phyloP scores from a whole-genome alignment of 2,329 filamentous ascomycete genomes.

The Fusarium zealandicum region DNA sequence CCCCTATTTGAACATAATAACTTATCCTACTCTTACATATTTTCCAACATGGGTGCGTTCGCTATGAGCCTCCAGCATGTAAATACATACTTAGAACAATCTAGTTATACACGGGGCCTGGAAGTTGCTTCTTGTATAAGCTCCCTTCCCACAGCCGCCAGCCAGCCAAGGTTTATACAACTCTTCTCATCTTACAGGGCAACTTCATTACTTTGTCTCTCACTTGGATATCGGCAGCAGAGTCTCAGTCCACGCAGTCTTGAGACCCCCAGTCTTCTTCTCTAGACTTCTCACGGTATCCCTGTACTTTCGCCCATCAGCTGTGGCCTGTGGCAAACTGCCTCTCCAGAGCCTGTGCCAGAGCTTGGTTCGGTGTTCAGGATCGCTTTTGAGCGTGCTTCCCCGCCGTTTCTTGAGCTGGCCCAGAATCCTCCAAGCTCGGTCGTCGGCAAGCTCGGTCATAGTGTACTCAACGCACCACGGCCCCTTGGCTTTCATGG shows the following conservation, averaged over 20 bases:
- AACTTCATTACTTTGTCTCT: not conserved
- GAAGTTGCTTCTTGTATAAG: constrained; percentile 5
- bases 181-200: constrained; percentile 1
- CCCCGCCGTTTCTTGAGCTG: constrained; percentile 64
- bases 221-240: constrained; percentile 24
- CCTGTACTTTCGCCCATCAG: constrained; percentile 66
- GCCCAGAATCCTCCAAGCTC: constrained; percentile 61
- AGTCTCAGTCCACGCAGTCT: constrained; percentile 55
- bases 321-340: constrained; percentile 51
- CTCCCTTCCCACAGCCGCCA: not conserved
- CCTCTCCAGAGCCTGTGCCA: constrained; percentile 58
- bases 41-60: constrained; percentile 12
- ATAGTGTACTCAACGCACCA: constrained; percentile 86
- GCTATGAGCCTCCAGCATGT: not conserved
- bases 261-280: constrained; percentile 52
- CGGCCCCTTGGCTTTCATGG: not conserved
- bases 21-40: constrained; percentile 6
- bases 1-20: not conserved
- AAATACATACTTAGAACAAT: not conserved
- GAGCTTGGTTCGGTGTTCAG: constrained; percentile 50
- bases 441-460: constrained; percentile 60
- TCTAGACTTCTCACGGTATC: constrained; percentile 60
- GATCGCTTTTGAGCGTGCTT: constrained; percentile 52
- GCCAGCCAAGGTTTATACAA: not conserved
- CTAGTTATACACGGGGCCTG: constrained; percentile 24